These are phyloP conservation scores for Eruca vesicaria DNA, from an alignment of 441 rosid genomes.

Conservation along the genomic window DNA sequence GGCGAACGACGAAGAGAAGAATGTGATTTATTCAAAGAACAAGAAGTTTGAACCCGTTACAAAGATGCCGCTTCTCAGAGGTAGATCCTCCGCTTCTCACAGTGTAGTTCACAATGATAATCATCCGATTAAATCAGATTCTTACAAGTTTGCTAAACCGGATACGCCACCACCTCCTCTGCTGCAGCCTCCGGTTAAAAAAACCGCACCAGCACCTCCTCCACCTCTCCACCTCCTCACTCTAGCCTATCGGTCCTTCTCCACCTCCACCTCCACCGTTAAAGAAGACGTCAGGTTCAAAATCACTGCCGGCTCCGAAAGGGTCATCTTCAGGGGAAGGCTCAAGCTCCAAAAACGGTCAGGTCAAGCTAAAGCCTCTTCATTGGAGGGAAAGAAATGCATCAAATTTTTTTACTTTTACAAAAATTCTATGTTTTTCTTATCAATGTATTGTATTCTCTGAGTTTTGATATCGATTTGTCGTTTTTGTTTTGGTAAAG, in stretches of 20 bases:
- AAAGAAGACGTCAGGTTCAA: slow-evolving; percentile 31
- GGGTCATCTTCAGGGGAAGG: slow-evolving; percentile 24
- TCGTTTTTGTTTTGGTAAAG: no score
- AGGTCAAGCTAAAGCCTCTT: slow-evolving; percentile 79
- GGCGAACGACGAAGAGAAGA: slow-evolving; percentile 26
- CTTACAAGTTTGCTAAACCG: slow-evolving; percentile 23
- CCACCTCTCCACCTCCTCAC: slow-evolving; percentile 44
- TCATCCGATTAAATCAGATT: slow-evolving; percentile 11
- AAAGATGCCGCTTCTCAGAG: slow-evolving; percentile 67
- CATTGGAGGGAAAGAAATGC: no score
- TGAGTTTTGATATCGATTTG: no score
- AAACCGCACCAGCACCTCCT: slow-evolving; percentile 26
- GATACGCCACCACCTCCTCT: slow-evolving; percentile 36
- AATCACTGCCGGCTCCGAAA: slow-evolving; percentile 41
- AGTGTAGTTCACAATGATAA: slow-evolving; percentile 34
- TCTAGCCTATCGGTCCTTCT: slow-evolving; percentile 31
- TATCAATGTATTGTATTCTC: no score
- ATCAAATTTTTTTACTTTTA: no score
- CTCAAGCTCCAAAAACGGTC: slow-evolving; percentile 37
- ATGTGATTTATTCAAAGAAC: slow-evolving; percentile 22
- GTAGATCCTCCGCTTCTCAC: slow-evolving; percentile 64
- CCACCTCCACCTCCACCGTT: slow-evolving; percentile 52
- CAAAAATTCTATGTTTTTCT: no score
- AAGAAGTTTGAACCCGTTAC: slow-evolving; percentile 34
- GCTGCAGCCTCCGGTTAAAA: slow-evolving; percentile 29